Evolutionary conservation across 2,329 filamentous ascomycete species (phyloP), one percentile per base, ranked within the genome.

Genomic region (Nemania bipapillata): DNA sequence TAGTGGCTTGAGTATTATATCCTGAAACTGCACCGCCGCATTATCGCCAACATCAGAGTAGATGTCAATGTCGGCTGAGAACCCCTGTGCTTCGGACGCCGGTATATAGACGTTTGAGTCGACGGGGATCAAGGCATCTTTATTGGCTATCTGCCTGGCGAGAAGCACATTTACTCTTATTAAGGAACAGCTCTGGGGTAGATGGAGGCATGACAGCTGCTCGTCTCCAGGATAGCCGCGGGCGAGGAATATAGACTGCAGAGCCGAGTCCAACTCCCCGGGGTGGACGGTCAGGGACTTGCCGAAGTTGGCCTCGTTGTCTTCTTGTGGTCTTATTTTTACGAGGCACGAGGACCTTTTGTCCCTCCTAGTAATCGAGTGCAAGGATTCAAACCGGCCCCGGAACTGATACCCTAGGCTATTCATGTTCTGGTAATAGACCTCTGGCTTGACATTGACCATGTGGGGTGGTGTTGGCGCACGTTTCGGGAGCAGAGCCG

Each of bases 231-330:
- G 79, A 28, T 73, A 76, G 22, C 70, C 71, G 52, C 72, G 72
- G 1, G 80, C 79, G 2, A 75, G 70, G 22, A 79, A 52, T 20
- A 76, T 66, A 0, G 74, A 69, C 56, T 81, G 79, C 15, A 81
- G 70, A 0, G 76, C 75, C 17, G 70, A 73, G 52, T 81, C 79
- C 1, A 80, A 30, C 8, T 52, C 52, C 1, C 8, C 53, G 12
- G 62, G 62, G 30, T 64, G 60, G 4, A 55, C 17, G 3, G 28
- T 4, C 7, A 54, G n/a, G n/a, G n/a, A n/a, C n/a, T n/a, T n/a
- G n/a, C n/a, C n/a, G n/a, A n/a, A n/a, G n/a, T n/a, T n/a, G n/a
- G n/a, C n/a, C n/a, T n/a, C n/a, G n/a, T n/a, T n/a, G n/a, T n/a
- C 35, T 37, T 9, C 35, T 37, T 12, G 35, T 12, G 35, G 6